Evolutionary conservation across 225 moss, liverwort and hornwort genomes (phyloP).

Genomic region (Asterella californica): DNA sequence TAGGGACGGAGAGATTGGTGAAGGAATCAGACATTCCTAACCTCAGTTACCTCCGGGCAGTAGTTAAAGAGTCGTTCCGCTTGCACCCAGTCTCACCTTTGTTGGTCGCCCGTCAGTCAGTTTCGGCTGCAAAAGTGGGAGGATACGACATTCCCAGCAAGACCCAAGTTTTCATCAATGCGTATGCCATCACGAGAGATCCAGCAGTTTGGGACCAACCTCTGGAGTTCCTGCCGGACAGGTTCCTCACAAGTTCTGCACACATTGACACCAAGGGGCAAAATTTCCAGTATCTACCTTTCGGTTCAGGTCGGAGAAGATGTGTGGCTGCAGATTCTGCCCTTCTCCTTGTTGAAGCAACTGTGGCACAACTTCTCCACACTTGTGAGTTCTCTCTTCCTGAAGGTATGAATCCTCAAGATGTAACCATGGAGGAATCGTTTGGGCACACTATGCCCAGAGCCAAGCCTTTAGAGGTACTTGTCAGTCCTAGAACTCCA

Average conservation of each 20-base stretch:
- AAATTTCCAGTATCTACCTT: constrained; percentile 16
- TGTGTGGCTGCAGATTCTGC: constrained; percentile 11
- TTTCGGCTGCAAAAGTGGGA: constrained; percentile 3
- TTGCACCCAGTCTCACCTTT: constrained; percentile 36
- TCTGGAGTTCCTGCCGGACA: constrained; percentile 31
- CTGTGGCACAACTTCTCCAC: constrained; percentile 17
- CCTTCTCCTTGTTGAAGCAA: not conserved
- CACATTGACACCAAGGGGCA: not conserved
- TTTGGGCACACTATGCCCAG: not conserved
- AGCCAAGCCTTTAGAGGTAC: not conserved
- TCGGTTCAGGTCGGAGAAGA: constrained; percentile 23
- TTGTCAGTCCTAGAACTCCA: not conserved
- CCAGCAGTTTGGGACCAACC: constrained; percentile 8
- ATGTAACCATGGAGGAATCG: not conserved
- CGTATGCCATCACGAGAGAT: constrained; percentile 39
- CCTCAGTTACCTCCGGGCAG: constrained; percentile 32
- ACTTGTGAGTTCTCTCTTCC: constrained; percentile 20
- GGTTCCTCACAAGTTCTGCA: constrained; percentile 18
- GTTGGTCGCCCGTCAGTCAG: constrained; percentile 31
- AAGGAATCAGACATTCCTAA: constrained; percentile 19
- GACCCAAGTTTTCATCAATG: constrained; percentile 26
- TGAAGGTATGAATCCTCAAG: not conserved
- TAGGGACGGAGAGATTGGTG: constrained; percentile 22
- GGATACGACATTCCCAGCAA: constrained; percentile 41
- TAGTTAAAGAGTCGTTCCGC: constrained; percentile 13